Conservation (phyloP, 2,329 filamentous ascomycete species). For the Diplodia sapinea region DNA sequence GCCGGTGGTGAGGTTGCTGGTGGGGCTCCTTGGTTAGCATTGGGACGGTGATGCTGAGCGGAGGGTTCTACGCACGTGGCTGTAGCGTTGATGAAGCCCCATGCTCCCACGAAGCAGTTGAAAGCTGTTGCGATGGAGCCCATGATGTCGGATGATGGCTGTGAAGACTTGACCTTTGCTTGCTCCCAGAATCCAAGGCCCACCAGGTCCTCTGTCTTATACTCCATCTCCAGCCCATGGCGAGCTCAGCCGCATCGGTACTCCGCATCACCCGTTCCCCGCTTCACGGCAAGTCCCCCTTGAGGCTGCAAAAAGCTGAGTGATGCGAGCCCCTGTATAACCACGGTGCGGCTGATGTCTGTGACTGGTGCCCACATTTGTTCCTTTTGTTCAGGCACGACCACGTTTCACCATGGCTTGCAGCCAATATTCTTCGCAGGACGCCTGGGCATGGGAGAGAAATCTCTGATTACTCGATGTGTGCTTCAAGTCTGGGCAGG, state of each 20-base stretch:
- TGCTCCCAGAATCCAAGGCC: not conserved
- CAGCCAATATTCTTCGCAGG: not conserved
- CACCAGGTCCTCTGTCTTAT: not conserved
- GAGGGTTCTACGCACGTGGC: not conserved
- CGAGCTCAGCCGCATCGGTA: not conserved
- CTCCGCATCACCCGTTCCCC: not conserved
- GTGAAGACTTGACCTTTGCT: not conserved
- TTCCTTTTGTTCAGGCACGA: too few species aligned
- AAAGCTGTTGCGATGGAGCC: not conserved
- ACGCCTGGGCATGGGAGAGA: not conserved
- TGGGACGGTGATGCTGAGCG: too few species aligned
- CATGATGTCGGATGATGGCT: too few species aligned
- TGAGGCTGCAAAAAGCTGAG: not conserved
- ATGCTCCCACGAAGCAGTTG: conserved; percentile 5
- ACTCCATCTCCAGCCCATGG: not conserved
- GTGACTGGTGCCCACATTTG: not conserved
- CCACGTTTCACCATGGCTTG: too few species aligned
- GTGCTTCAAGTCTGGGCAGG: not conserved
- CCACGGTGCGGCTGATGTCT: not conserved
- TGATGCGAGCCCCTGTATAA: not conserved
- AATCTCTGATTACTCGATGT: not conserved
- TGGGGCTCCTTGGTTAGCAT: not conserved
- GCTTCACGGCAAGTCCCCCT: not conserved
- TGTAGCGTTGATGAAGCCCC: not conserved
- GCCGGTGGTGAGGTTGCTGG: conserved; percentile 16